Base-by-base conservation (phyloP, 2,329 filamentous ascomycete species). In the Stromatinia cepivora region DNA sequence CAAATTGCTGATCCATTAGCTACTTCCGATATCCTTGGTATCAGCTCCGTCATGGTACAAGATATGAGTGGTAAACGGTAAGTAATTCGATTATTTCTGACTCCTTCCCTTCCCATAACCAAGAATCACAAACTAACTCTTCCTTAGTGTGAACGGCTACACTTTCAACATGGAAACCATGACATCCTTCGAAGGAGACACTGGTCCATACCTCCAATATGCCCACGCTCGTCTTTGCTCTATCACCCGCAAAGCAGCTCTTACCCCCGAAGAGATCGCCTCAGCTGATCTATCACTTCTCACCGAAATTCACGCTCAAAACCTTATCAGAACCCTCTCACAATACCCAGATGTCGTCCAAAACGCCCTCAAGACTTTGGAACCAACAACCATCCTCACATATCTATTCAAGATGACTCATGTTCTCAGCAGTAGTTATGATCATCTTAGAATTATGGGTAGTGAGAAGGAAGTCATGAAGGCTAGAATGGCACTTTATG, bases 21-120 rank as follows among this genome's bases (percentile, higher is more conserved):
- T 67, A 91, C 90, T 13, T 93, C 95, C 71, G 95, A 98, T 81
- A 92, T 87, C 15, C 86, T 98, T 4, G 95, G 94, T 72, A 97
- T 98, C 78, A 94, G 91, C 73, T 91, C 92, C 78, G 94, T 98
- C 78, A 98, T 98, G 93, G 93, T 97, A 28, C 94, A 98, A 81
- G 95, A 98, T 78, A 97, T 98, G 93, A 91, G 88, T 73, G 95
- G 94, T 79, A 98, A 97, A 87, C 88, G 92, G 90, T 90, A 81
- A 73, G 85, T 77, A 4, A 34, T 36, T 28, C 8, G 7, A 28
- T 36, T 39, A 9, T 20, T 50, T 25, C 9, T 20, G 11, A 22
- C 22, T 45, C 46, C 4, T 5, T n/a, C 17, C 4, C 39, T 42
- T 64, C 48, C 25, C 42, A 15, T 22, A 46, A 64, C 66, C 67